These are phyloP conservation scores for Exophiala sp. DNA, from an alignment of 2,329 filamentous ascomycete genomes.

Conservation along the genomic window DNA sequence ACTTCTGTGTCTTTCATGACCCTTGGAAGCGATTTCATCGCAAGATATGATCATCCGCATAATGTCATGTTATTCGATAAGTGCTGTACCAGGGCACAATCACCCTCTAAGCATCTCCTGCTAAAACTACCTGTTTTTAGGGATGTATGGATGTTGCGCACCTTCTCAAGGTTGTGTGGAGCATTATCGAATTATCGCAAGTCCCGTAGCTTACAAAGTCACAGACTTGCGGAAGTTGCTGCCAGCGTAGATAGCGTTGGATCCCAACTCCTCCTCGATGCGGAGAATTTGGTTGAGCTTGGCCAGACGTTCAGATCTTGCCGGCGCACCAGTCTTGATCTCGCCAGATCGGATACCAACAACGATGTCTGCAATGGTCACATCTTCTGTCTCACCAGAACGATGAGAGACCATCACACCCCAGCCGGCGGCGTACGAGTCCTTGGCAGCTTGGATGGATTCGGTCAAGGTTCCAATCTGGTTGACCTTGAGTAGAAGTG, in stretches of 20 bases:
- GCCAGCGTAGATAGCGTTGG: conserved; percentile 86
- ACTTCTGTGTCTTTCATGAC: no score
- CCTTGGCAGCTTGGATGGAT: conserved; percentile 98
- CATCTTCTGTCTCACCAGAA: conserved; percentile 98
- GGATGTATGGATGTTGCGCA: background rate
- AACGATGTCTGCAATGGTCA: conserved; percentile 96
- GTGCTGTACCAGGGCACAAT: no score
- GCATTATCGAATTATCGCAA: background rate
- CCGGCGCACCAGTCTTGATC: conserved; percentile 98
- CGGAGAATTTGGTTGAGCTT: conserved; percentile 99
- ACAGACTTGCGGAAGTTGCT: conserved; percentile 85
- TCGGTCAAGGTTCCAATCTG: conserved; percentile 98
- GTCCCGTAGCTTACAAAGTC: conserved; percentile 65
- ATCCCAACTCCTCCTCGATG: conserved; percentile 97
- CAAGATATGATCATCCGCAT: background rate
- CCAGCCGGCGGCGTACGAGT: conserved; percentile 92
- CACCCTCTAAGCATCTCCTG: background rate
- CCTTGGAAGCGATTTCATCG: no score
- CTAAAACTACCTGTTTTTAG: conserved; percentile 4
- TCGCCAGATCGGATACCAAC: conserved; percentile 94
- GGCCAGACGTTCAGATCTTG: conserved; percentile 93
- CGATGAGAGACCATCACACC: conserved; percentile 99
- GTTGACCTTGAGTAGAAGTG: conserved; percentile 98
- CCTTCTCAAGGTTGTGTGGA: background rate
- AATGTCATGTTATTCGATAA: background rate